Evolutionary conservation across 163 green algal species (phyloP).

Genomic region (Smithsoniella earleae): DNA sequence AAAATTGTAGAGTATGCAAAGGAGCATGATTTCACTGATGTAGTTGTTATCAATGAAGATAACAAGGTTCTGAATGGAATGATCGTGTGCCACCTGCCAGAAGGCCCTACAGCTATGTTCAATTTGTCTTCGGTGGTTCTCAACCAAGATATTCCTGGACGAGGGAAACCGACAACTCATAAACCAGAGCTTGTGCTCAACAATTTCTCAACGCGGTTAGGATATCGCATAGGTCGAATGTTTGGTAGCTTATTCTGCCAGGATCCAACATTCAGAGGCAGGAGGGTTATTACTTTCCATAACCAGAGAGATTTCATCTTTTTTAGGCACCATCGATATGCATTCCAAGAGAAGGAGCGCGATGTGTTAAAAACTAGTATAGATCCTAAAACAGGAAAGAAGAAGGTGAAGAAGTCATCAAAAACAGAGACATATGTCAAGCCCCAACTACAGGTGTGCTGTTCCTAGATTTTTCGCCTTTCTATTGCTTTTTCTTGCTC

Average conservation of each 20-base stretch:
- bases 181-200: constrained; percentile 95
- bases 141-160: constrained; percentile 74
- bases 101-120: constrained; percentile 88
- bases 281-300: constrained; percentile 93
- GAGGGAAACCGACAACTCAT: constrained; percentile 69
- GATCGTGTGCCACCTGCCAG: constrained; percentile 85
- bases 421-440: not conserved
- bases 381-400: constrained; percentile 35
- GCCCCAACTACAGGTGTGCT: not conserved
- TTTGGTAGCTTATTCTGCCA: constrained; percentile 85
- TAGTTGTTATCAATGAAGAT: constrained; percentile 96
- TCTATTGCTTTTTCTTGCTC: too few species aligned
- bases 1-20: constrained; percentile 83
- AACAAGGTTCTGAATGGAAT: constrained; percentile 78
- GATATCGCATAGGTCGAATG: constrained; percentile 76
- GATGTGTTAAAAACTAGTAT: constrained; percentile 34
- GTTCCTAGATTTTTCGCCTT: not conserved
- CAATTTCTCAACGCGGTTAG: constrained; percentile 89
- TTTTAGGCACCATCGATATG: constrained; percentile 89
- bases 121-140: constrained; percentile 70
- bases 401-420: constrained; percentile 14
- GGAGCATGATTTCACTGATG: constrained; percentile 77
- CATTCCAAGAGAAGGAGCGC: constrained; percentile 84
- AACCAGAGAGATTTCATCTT: constrained; percentile 99
- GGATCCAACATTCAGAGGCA: constrained; percentile 81